Evolutionary conservation across 163 green algal genomes (phyloP).

Genomic region (Chlorella variabilis): DNA sequence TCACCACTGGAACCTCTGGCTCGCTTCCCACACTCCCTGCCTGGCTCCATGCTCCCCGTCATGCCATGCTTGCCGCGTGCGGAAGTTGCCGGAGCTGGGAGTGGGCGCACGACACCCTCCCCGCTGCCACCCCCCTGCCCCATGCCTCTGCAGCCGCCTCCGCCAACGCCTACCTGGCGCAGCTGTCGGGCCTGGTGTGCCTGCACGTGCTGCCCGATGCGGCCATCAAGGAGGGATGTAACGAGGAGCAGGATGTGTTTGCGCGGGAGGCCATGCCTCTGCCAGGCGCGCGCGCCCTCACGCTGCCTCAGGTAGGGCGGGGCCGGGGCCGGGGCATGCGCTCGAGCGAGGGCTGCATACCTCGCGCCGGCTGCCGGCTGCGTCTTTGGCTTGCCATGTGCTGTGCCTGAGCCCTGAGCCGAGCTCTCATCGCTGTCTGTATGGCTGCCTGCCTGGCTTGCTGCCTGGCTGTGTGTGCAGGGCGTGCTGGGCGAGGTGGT

Average conservation of each 20-base stretch:
- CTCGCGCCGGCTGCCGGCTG: too few relatives aligned
- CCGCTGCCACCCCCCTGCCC: too few relatives aligned
- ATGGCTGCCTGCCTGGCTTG: background rate
- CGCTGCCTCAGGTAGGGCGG: conserved; percentile 18
- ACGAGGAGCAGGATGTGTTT: conserved; percentile 20
- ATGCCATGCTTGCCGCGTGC: too few relatives aligned
- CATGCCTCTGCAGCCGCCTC: conserved; percentile 30
- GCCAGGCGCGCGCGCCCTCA: conserved; percentile 8
- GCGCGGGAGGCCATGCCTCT: conserved; percentile 23
- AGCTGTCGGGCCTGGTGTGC: conserved; percentile 25
- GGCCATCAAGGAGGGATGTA: conserved; percentile 9
- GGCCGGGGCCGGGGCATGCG: too few relatives aligned
- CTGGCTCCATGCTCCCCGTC: too few relatives aligned
- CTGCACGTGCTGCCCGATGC: conserved; percentile 32
- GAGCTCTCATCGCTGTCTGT: background rate
- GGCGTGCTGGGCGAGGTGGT: conserved; percentile 19
- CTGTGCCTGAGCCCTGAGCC: too few relatives aligned
- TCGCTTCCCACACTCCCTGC: too few relatives aligned
- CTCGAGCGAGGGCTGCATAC: too few relatives aligned
- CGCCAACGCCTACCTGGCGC: conserved; percentile 43
- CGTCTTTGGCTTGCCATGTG: too few relatives aligned
- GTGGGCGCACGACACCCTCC: background rate
- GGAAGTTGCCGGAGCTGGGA: too few relatives aligned
- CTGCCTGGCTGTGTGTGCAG: background rate
- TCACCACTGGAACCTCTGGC: too few relatives aligned